Conservation (phyloP, 2,329 filamentous ascomycete species). For the Scytalidium lignicola region DNA sequence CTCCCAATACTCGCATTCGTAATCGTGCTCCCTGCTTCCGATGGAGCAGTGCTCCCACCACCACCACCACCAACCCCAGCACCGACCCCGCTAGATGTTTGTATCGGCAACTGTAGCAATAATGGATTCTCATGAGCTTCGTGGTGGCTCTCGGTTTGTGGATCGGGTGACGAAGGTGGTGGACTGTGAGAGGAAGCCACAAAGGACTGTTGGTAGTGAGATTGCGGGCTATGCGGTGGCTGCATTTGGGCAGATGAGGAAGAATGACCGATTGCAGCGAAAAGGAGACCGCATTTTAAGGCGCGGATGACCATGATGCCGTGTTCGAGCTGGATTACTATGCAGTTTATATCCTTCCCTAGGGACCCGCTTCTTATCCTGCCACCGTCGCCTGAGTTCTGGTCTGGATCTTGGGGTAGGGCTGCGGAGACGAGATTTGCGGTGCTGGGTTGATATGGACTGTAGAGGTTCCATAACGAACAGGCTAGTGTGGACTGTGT, state of each 20-base stretch:
- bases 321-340: conserved; percentile 46
- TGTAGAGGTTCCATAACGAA: conserved; percentile 55
- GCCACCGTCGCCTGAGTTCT: not conserved
- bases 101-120: not conserved
- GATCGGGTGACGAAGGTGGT: conserved; percentile 13
- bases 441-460: conserved; percentile 34
- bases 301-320: conserved; percentile 53
- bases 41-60: conserved; percentile 25
- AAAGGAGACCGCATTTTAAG: conserved; percentile 54
- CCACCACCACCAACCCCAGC: conserved; percentile 1
- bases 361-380: conserved; percentile 3
- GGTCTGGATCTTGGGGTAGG: conserved; percentile 26
- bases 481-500: conserved; percentile 61
- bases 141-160: conserved; percentile 5
- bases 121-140: not conserved
- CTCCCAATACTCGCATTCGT: conserved; percentile 30
- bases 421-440: conserved; percentile 34
- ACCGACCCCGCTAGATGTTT: not conserved
- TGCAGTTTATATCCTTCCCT: conserved; percentile 17
- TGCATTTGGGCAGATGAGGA: conserved; percentile 10
- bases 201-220: not conserved
- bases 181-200: conserved; percentile 10
- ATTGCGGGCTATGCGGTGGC: not conserved
- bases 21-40: conserved; percentile 24
- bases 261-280: conserved; percentile 53